Evolutionary conservation across 345 rosid genomes (phyloP).

Genomic region (Salix dunnii): DNA sequence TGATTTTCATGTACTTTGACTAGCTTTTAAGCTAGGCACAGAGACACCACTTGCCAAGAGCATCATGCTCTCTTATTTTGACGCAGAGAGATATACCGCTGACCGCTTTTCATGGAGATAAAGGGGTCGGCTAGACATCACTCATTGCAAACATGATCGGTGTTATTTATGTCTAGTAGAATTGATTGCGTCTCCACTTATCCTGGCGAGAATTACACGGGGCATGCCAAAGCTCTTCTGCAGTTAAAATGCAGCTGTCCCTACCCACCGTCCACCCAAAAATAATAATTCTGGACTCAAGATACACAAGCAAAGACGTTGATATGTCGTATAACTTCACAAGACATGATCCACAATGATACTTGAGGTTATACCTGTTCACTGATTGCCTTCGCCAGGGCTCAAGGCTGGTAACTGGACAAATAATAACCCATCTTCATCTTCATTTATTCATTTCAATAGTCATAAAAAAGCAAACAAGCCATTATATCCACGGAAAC

Average conservation of each 20-base stretch:
- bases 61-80: not conserved
- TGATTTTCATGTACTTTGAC: not conserved
- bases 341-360: not conserved
- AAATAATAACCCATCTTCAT: not conserved
- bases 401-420: not conserved
- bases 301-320: not conserved
- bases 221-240: not conserved
- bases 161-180: not conserved
- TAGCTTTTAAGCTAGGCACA: not conserved
- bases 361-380: not conserved
- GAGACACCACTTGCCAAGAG: not conserved
- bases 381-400: not conserved
- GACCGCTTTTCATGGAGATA: not conserved
- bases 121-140: not conserved
- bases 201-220: not conserved
- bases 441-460: not conserved
- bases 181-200: not conserved
- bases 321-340: not conserved
- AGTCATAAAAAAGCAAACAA: not conserved
- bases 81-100: not conserved
- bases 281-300: not conserved
- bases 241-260: not conserved
- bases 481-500: not conserved
- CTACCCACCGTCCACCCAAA: not conserved
- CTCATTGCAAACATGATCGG: not conserved